Evolutionary conservation across 495 filamentous ascomycete genomes (phyloP).

Genomic region (Neurospora sp.): DNA sequence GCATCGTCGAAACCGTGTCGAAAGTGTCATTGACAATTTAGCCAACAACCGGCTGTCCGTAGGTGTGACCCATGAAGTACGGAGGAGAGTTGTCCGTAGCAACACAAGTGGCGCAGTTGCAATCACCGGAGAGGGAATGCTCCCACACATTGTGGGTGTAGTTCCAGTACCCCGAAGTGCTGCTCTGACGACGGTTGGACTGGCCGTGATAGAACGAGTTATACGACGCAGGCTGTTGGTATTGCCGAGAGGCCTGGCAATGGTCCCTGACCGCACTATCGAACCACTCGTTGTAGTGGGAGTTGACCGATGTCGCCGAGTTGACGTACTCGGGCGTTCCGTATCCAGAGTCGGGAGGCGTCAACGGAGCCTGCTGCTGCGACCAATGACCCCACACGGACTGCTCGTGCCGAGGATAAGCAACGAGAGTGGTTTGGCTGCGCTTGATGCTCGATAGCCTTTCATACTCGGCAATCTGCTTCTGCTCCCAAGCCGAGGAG

Average conservation of each 20-base stretch:
- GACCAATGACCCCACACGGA: conserved; percentile 29
- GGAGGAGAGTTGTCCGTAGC: conserved; percentile 43
- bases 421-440: conserved; percentile 32
- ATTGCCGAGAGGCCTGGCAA: conserved; percentile 18
- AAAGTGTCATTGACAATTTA: conserved; percentile 19
- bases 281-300: conserved; percentile 38
- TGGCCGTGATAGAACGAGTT: conserved; percentile 41
- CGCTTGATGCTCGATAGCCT: conserved; percentile 31
- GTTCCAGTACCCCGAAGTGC: conserved; percentile 29
- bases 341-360: conserved; percentile 42
- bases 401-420: conserved; percentile 42
- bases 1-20: neutral
- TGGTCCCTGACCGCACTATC: conserved; percentile 24
- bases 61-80: conserved; percentile 55
- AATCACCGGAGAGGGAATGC: conserved; percentile 51
- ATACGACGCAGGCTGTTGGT: conserved; percentile 29
- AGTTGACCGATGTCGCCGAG: conserved; percentile 33
- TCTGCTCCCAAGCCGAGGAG: conserved; percentile 43
- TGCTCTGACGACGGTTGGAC: conserved; percentile 21
- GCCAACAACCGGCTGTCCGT: conserved; percentile 56
- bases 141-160: conserved; percentile 51
- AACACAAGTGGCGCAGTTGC: conserved; percentile 56
- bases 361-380: conserved; percentile 31
- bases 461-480: conserved; percentile 41
- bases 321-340: conserved; percentile 39